A percentile compares a stretch with the other conserved stretches of the same genome.
These are phyloP conservation scores for Rhodamnia rubescens DNA, from an alignment of 345 rosid species.

Conservation along the genomic window DNA sequence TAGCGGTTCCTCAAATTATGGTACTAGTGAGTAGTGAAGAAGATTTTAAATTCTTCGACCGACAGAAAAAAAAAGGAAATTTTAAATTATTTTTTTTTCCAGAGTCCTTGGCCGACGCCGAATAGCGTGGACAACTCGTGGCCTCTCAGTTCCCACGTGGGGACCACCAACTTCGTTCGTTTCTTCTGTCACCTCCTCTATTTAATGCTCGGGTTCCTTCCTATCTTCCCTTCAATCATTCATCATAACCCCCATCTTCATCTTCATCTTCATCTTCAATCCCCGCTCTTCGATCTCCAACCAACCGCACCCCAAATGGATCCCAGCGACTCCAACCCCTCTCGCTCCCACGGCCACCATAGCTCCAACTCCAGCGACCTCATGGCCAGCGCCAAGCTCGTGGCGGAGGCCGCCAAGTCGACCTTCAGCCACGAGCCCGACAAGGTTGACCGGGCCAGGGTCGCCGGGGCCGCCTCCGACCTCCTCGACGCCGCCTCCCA, in stretches of 20 bases:
- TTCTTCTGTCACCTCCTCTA: neutral
- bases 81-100: too few species aligned
- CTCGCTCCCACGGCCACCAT: neutral
- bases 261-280: too few species aligned
- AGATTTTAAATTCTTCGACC: too few species aligned
- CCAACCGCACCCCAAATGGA: neutral
- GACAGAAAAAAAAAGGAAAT: too few species aligned
- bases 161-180: neutral
- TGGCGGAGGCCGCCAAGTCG: slow-evolving; percentile 50
- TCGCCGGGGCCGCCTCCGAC: slow-evolving; percentile 51
- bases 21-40: too few species aligned
- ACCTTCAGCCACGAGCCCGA: slow-evolving; percentile 22
- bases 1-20: too few species aligned
- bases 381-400: slow-evolving; percentile 47
- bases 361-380: slow-evolving; percentile 29
- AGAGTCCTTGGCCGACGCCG: too few species aligned
- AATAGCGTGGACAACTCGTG: neutral
- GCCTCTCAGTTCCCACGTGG: neutral
- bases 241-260: neutral
- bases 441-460: slow-evolving; percentile 44
- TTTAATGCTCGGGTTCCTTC: neutral
- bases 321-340: neutral
- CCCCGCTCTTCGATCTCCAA: neutral
- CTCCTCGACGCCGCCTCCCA: slow-evolving; percentile 49
- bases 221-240: neutral